Percentiles rank a stretch among this genome's conserved stretches.
Conservation (phyloP, 108 stramenopile genomes). For the Aurantiochytrium sp. region DNA sequence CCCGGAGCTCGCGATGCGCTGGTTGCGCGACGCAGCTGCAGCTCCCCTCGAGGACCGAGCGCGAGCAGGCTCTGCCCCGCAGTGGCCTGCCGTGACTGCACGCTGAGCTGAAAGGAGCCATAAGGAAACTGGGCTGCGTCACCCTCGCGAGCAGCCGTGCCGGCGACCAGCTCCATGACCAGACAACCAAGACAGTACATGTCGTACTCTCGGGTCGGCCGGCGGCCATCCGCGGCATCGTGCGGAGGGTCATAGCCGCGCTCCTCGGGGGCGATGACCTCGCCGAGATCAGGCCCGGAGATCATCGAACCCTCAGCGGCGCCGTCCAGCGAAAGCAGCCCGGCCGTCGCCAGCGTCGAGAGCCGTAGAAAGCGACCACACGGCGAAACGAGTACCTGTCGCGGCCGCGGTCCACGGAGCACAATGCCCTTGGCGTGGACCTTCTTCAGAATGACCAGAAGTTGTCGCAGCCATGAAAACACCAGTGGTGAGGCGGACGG, state of each 20-base stretch:
- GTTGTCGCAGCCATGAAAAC: not conserved
- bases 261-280: not conserved
- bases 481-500: not conserved
- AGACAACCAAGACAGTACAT: not conserved
- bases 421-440: not conserved
- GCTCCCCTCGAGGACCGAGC: not conserved
- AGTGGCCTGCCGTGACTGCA: too few relatives aligned
- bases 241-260: not conserved
- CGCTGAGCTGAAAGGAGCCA: not conserved
- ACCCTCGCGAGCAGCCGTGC: not conserved
- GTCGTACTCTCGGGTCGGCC: not conserved
- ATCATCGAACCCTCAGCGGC: not conserved
- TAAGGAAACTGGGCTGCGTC: not conserved
- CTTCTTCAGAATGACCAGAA: not conserved
- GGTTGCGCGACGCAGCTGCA: not conserved
- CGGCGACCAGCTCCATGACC: not conserved
- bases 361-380: not conserved
- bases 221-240: not conserved
- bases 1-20: too few relatives aligned
- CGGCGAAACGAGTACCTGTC: not conserved
- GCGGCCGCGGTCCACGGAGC: not conserved
- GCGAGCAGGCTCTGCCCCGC: too few relatives aligned
- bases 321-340: not conserved
- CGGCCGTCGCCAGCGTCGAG: not conserved
- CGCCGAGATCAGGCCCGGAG: not conserved